Conservation (phyloP, 768 basidiomycete species). For the Hydnomerulius pinastri region DNA sequence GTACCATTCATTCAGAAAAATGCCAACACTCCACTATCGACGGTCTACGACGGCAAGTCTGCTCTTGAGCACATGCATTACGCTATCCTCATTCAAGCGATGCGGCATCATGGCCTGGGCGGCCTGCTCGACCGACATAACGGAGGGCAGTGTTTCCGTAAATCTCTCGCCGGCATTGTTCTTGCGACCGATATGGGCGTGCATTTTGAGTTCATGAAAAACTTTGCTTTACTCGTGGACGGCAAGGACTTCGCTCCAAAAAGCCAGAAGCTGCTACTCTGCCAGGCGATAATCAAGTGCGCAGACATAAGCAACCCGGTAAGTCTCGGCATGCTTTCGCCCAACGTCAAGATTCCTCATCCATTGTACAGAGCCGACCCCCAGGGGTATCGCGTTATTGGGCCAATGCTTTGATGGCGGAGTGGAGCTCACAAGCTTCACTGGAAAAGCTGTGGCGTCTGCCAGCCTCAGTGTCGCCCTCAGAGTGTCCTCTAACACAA, state of each 20-base stretch:
- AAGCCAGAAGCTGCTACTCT: slow-evolving; percentile 67
- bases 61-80: slow-evolving; percentile 93
- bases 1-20: slow-evolving; percentile 68
- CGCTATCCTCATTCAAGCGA: slow-evolving; percentile 73
- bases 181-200: slow-evolving; percentile 95
- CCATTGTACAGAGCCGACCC: slow-evolving; percentile 72
- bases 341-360: slow-evolving; percentile 7
- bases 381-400: slow-evolving; percentile 90
- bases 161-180: slow-evolving; percentile 77
- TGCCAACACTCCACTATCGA: slow-evolving; percentile 84
- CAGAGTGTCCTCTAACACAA: slow-evolving; percentile 58
- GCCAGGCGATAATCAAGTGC: slow-evolving; percentile 93
- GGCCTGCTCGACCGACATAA: slow-evolving; percentile 60
- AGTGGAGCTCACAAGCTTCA: slow-evolving; percentile 90
- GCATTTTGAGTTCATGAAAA: slow-evolving; percentile 80
- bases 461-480: slow-evolving; percentile 52
- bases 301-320: slow-evolving; percentile 99
- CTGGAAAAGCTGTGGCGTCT: slow-evolving; percentile 80
- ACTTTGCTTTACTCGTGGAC: slow-evolving; percentile 53
- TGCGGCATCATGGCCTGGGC: slow-evolving; percentile 78
- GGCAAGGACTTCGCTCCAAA: slow-evolving; percentile 42
- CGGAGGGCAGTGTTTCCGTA: slow-evolving; percentile 56
- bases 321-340: slow-evolving; percentile 35
- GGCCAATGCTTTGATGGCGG: slow-evolving; percentile 84
- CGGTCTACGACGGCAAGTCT: slow-evolving; percentile 86